Conservation (phyloP, 495 filamentous ascomycete genomes). For the Penicillium chermesinum region DNA sequence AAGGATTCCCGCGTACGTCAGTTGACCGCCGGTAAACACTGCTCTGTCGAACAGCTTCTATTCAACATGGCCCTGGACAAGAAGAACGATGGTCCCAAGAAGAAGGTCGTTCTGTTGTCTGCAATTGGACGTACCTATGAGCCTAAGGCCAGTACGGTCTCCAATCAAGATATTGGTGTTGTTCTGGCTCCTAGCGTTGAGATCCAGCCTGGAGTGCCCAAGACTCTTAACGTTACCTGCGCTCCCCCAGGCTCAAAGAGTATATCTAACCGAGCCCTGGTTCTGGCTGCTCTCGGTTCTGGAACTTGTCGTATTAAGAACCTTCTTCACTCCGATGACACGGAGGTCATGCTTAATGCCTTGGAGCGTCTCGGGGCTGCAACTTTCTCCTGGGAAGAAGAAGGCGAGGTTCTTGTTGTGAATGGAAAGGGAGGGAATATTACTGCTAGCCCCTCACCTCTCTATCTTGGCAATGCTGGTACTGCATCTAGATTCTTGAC, state of each 20-base stretch:
- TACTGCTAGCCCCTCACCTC: constrained; percentile 62
- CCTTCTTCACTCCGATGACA: constrained; percentile 93
- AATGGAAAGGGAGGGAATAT: constrained; percentile 85
- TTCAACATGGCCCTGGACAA: constrained; percentile 96
- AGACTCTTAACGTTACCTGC: constrained; percentile 62
- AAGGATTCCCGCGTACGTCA: constrained; percentile 79
- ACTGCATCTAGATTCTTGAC: constrained; percentile 96
- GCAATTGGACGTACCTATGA: constrained; percentile 86
- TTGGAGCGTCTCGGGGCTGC: constrained; percentile 78
- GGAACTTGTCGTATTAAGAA: constrained; percentile 87
- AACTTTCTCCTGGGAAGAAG: constrained; percentile 91
- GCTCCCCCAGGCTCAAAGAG: constrained; percentile 95
- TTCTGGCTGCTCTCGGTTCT: constrained; percentile 84
- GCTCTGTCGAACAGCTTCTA: constrained; percentile 83
- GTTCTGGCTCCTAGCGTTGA: constrained; percentile 77
- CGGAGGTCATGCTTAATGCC: constrained; percentile 92
- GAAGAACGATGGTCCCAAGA: constrained; percentile 94
- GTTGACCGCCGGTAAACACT: constrained; percentile 80
- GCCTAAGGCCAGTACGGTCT: constrained; percentile 77
- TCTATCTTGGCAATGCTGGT: constrained; percentile 95
- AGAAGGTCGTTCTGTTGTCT: constrained; percentile 93
- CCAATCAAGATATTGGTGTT: constrained; percentile 78
- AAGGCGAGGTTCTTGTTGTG: constrained; percentile 83
- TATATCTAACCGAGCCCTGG: constrained; percentile 90
- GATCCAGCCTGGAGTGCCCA: constrained; percentile 63